These are phyloP conservation scores for Psilocybe tampanensis DNA, from an alignment of 768 basidiomycete genomes.

Conservation along the genomic window DNA sequence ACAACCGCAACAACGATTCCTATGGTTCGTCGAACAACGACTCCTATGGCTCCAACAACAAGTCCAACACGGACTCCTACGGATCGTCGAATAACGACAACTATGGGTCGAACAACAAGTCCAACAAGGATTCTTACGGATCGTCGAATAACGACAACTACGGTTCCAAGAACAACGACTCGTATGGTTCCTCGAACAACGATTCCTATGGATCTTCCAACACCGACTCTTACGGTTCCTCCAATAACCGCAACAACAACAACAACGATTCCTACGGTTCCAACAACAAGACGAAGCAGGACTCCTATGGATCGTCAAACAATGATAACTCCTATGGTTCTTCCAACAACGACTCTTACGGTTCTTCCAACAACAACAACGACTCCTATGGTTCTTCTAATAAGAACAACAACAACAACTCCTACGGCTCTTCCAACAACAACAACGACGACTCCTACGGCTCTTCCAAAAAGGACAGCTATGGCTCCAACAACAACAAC, in stretches of 20 bases:
- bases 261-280: conserved; percentile 12
- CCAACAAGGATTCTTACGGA: conserved; percentile 25
- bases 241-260: conserved; percentile 10
- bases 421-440: conserved; percentile 23
- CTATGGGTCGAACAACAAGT: conserved; percentile 16
- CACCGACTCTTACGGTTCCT: conserved; percentile 16
- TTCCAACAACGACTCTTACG: conserved; percentile 22
- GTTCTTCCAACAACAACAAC: conserved; percentile 5
- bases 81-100: conserved; percentile 15
- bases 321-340: conserved; percentile 24
- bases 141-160: conserved; percentile 15
- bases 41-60: conserved; percentile 9
- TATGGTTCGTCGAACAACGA: conserved; percentile 8
- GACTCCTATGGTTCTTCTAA: conserved; percentile 9
- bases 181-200: conserved; percentile 23
- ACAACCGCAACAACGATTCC: conserved; percentile 7
- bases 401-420: conserved; percentile 21
- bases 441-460: conserved; percentile 22
- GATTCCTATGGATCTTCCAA: conserved; percentile 25
- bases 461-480: conserved; percentile 21
- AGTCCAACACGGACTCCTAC: conserved; percentile 9
- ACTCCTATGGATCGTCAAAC: conserved; percentile 16
- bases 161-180: conserved; percentile 17
- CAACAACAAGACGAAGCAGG: conserved; percentile 2
- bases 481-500: conserved; percentile 11